Evolutionary conservation across 2,329 filamentous ascomycete species (phyloP), one percentile per base, ranked within the genome.

Genomic region (Talaromyces piceae): DNA sequence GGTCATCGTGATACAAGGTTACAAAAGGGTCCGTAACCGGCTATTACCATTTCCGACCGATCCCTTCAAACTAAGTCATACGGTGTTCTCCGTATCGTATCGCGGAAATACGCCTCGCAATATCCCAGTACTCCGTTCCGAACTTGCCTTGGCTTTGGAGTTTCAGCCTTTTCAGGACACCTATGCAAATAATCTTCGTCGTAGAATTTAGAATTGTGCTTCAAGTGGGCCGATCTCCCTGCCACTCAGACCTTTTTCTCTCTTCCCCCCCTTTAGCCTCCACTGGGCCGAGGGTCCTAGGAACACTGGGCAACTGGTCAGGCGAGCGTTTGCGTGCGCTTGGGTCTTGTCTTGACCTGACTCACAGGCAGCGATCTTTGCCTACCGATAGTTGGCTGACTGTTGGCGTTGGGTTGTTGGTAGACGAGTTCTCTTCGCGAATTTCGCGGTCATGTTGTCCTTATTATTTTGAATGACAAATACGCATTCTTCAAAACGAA

Each of bases 241-340:
- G n/a, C 20, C 33, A 37, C 33, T 54, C 60, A 33, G 30, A 33
- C 5, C 18, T 7, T 13, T 12, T 13, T 12, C 2, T 13, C 28
- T 13, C 5, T 12, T 16, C 31, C 13, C 20, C 33, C 33, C 16
- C 33, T 9, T 18, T 37, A 20, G 6, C 33, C 33, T 37, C 33
- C 33, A 37, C 16, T 20, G 3, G 4, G 33, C 33, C 16, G 16
- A n/a, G 7, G 33, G 7, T 37, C 33, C n/a, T 16, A 37, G 31
- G 18, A 13, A 37, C n/a, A 37, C n/a, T n/a, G n/a, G n/a, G 31
- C 4, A 37, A 37, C n/a, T 37, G 33, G 33, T 37, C 33, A 37
- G 33, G 12, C 33, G 33, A 37, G 33, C 31, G 31, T 16, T 33
- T 33, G 6, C 4, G 31, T 33, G 6, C 4, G 31, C 13, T 20